Percentiles rank a stretch among this genome's conserved stretches.
These are phyloP conservation scores for Pterula multifida DNA, from an alignment of 1,284 basidiomycete species.

Conservation along the genomic window DNA sequence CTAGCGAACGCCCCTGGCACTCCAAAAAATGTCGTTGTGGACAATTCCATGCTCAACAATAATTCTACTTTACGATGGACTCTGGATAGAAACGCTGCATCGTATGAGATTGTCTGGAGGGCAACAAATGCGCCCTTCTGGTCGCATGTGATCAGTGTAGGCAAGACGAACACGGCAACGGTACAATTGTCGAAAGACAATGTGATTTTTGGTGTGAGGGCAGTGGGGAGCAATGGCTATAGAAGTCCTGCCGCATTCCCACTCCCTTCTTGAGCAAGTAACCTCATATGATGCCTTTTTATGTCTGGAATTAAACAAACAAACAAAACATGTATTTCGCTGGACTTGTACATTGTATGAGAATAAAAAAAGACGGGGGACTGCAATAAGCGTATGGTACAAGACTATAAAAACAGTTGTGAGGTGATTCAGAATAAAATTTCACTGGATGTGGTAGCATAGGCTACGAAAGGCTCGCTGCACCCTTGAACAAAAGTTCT, in stretches of 20 bases:
- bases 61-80: constrained; percentile 40
- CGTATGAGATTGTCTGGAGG: constrained; percentile 42
- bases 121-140: constrained; percentile 33
- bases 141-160: constrained; percentile 36
- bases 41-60: constrained; percentile 34
- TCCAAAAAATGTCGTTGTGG: constrained; percentile 32
- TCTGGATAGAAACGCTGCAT: constrained; percentile 23
- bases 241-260: constrained; percentile 28
- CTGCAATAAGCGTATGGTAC: background rate
- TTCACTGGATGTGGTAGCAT: too few species aligned
- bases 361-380: background rate
- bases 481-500: too few species aligned
- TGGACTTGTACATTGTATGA: background rate
- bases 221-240: constrained; percentile 39
- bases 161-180: constrained; percentile 26
- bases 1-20: constrained; percentile 40
- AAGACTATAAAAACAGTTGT: background rate
- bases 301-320: background rate
- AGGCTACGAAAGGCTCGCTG: too few species aligned
- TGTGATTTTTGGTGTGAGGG: constrained; percentile 35
- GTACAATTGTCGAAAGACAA: constrained; percentile 38
- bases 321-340: background rate
- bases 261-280: background rate
- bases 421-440: background rate
- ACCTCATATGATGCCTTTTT: too few species aligned